Conservation (phyloP, 2,329 filamentous ascomycete species). For the Hyphodiscus sp. region DNA sequence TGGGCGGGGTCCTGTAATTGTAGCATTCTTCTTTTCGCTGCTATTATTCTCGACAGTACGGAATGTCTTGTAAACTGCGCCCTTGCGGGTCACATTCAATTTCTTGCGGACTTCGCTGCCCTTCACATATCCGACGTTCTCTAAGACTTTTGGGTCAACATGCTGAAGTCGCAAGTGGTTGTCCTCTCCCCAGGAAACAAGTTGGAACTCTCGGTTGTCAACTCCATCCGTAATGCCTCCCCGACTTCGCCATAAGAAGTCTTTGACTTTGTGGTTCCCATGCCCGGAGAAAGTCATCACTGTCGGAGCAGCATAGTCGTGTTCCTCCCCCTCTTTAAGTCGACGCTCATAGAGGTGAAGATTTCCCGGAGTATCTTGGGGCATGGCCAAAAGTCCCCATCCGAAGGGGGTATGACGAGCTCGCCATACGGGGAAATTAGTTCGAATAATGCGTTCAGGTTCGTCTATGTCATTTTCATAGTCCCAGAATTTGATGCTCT, state of each 20-base stretch:
- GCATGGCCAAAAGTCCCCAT: constrained; percentile 80
- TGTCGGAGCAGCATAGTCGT: constrained; percentile 41
- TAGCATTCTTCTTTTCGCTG: constrained; percentile 52
- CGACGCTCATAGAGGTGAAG: constrained; percentile 77
- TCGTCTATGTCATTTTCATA: constrained; percentile 56
- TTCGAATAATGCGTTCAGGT: constrained; percentile 71
- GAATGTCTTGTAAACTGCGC: constrained; percentile 80
- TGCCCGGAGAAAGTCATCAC: constrained; percentile 56
- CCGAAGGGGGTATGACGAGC: constrained; percentile 89
- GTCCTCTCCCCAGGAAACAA: constrained; percentile 90
- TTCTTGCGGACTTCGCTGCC: constrained; percentile 58
- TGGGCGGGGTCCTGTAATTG: constrained; percentile 55
- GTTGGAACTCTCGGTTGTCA: constrained; percentile 83
- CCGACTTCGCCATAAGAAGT: constrained; percentile 83
- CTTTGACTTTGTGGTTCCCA: constrained; percentile 65
- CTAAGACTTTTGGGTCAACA: constrained; percentile 57
- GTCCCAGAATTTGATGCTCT: constrained; percentile 92
- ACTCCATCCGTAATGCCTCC: constrained; percentile 58
- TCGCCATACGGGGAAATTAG: constrained; percentile 83
- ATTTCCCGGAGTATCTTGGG: constrained; percentile 78
- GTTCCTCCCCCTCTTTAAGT: constrained; percentile 35
- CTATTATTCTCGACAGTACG: constrained; percentile 59
- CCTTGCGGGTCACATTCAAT: constrained; percentile 71
- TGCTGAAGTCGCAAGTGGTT: constrained; percentile 74
- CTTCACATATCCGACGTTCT: constrained; percentile 66